Evolutionary conservation across 139 green algal genomes (phyloP).

Genomic region (Chlamydomonas incerta): DNA sequence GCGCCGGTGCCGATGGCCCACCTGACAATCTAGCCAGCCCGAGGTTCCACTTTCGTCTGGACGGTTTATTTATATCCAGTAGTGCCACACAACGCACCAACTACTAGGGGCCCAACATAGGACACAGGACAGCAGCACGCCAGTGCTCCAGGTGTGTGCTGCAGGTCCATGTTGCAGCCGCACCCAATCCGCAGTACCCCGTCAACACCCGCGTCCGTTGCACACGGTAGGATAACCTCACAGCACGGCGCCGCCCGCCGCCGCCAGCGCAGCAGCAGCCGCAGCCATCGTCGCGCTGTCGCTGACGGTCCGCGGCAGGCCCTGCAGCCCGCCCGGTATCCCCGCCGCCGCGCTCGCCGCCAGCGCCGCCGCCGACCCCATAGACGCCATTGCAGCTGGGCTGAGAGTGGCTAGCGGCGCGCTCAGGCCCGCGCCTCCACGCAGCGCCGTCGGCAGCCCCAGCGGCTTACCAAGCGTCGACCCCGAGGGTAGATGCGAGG

Average conservation of each 20-base stretch:
- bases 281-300: not conserved
- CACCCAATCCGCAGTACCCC: no score
- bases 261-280: not conserved
- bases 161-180: no score
- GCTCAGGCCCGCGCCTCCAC: not conserved
- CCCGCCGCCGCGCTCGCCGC: not conserved
- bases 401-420: not conserved
- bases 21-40: no score
- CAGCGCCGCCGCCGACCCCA: conserved; percentile 4
- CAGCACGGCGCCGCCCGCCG: not conserved
- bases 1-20: no score
- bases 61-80: no score
- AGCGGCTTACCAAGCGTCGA: conserved; percentile 11
- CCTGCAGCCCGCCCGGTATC: not conserved
- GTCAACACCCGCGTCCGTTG: no score
- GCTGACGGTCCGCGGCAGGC: not conserved
- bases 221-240: not conserved
- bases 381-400: not conserved
- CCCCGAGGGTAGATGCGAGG: not conserved
- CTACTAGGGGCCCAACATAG: no score
- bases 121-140: no score
- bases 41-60: no score
- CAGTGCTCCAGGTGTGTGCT: no score
- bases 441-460: not conserved
- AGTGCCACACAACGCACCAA: no score